Evolutionary conservation across 164 flowering plant genomes (phyloP).

Genomic region (Berberis thunbergii): DNA sequence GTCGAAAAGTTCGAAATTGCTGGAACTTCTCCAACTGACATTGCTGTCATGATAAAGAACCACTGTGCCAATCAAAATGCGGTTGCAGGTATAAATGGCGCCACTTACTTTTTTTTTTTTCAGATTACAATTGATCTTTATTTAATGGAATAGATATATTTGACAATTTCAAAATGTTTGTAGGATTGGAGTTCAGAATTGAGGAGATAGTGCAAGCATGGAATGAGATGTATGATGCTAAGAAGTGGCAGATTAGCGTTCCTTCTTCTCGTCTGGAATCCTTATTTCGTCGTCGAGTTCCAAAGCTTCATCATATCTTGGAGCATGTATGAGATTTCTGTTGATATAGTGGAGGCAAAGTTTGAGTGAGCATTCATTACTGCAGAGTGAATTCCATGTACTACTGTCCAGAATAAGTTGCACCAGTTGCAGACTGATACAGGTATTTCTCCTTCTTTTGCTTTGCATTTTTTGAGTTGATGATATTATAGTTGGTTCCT

Average conservation of each 20-base stretch:
- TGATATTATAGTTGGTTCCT: neutral
- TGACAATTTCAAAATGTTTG: constrained; percentile 7
- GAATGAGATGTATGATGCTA: constrained; percentile 67
- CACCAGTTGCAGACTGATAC: constrained; percentile 6
- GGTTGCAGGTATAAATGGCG: constrained; percentile 40
- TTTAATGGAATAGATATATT: neutral
- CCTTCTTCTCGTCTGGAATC: constrained; percentile 77
- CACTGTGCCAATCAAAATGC: constrained; percentile 62
- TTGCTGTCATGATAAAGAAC: constrained; percentile 78
- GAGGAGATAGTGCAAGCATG: constrained; percentile 41
- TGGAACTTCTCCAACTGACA: constrained; percentile 78
- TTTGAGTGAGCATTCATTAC: neutral
- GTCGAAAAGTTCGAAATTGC: constrained; percentile 76
- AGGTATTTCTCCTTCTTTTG: neutral
- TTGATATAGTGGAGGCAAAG: constrained; percentile 7
- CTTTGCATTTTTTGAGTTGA: neutral
- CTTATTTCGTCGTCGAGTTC: constrained; percentile 52
- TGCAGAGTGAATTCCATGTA: constrained; percentile 8
- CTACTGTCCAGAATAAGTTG: constrained; percentile 4
- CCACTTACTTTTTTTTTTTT: constrained; percentile 3
- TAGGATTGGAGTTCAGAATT: constrained; percentile 70
- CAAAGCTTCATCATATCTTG: constrained; percentile 47
- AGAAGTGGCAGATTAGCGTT: constrained; percentile 50
- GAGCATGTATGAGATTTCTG: constrained; percentile 38
- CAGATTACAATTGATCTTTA: neutral